These are phyloP conservation scores for Choiromyces venosus DNA, from an alignment of 495 filamentous ascomycete species.

Conservation along the genomic window DNA sequence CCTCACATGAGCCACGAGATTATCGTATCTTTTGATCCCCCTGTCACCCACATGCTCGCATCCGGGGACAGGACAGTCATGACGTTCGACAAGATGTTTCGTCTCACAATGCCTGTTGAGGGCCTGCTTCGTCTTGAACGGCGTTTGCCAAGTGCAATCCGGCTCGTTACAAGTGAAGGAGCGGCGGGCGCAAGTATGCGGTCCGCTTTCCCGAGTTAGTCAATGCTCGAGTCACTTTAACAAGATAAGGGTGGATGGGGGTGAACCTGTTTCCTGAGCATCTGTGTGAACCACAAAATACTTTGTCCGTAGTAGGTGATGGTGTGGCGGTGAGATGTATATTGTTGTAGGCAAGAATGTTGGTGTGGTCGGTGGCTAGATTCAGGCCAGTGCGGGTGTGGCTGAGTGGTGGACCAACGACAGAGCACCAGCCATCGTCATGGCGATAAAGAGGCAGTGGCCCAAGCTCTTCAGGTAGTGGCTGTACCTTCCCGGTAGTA, in stretches of 20 bases:
- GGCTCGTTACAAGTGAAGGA: neutral
- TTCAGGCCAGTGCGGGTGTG: neutral
- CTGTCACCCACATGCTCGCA: neutral
- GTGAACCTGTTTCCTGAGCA: neutral
- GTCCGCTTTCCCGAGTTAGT: neutral
- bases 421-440: neutral
- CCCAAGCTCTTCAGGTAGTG: neutral
- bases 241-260: neutral
- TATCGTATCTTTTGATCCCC: neutral
- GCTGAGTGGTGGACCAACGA: neutral
- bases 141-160: neutral
- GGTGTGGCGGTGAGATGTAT: neutral
- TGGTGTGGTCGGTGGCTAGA: neutral
- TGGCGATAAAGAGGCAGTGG: neutral
- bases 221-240: too few species aligned
- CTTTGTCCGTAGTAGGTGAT: neutral
- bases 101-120: neutral
- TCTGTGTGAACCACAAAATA: neutral
- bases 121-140: neutral
- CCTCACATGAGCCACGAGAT: neutral
- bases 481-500: neutral
- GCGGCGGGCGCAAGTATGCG: neutral
- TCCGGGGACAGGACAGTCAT: conserved; percentile 3
- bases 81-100: neutral
- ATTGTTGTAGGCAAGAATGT: neutral